A percentile compares a stretch with the other conserved stretches of the same genome.
These are phyloP conservation scores for Colletotrichum euphorbiae DNA, from an alignment of 2,329 filamentous ascomycete species.

Conservation along the genomic window DNA sequence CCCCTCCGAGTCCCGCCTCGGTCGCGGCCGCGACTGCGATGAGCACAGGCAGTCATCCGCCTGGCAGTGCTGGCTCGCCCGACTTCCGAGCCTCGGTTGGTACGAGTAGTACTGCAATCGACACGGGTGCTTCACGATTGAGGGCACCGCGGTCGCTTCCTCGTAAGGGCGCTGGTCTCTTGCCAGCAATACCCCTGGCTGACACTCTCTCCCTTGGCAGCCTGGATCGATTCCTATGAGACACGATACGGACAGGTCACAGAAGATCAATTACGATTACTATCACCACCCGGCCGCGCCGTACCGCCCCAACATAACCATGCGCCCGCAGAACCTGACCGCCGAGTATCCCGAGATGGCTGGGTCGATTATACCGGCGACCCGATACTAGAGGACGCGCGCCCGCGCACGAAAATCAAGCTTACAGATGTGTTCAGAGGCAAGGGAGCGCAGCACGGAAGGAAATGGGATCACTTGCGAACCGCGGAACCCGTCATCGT, in stretches of 20 bases:
- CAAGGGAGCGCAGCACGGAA: slow-evolving; percentile 61
- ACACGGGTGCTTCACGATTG: slow-evolving; percentile 34
- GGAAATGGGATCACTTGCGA: slow-evolving; percentile 71
- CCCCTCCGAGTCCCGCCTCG: slow-evolving; percentile 11
- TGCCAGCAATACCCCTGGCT: slow-evolving; percentile 24
- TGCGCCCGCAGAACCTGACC: slow-evolving; percentile 51
- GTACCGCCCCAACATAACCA: slow-evolving; percentile 57
- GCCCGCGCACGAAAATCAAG: slow-evolving; percentile 49
- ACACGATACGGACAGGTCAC: slow-evolving; percentile 52
- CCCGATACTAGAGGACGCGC: slow-evolving; percentile 50
- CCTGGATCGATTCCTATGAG: slow-evolving; percentile 64
- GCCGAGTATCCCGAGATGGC: slow-evolving; percentile 61
- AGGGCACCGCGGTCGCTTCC: slow-evolving; percentile 45
- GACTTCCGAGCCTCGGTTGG: slow-evolving; percentile 39
- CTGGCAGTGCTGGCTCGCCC: slow-evolving; percentile 40
- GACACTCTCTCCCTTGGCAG: slow-evolving; percentile 45
- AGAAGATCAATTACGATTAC: slow-evolving; percentile 53
- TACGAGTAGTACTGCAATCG: slow-evolving; percentile 39
- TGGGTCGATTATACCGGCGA: slow-evolving; percentile 56
- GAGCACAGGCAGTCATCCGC: slow-evolving; percentile 38
- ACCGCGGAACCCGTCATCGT: slow-evolving; percentile 70
- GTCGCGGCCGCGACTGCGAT: slow-evolving; percentile 35
- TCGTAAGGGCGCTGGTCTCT: slow-evolving; percentile 42
- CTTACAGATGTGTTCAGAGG: slow-evolving; percentile 60
- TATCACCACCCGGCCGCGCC: slow-evolving; percentile 54